Base-by-base conservation (phyloP, 257 asterid species). In the Asclepias syriaca region DNA sequence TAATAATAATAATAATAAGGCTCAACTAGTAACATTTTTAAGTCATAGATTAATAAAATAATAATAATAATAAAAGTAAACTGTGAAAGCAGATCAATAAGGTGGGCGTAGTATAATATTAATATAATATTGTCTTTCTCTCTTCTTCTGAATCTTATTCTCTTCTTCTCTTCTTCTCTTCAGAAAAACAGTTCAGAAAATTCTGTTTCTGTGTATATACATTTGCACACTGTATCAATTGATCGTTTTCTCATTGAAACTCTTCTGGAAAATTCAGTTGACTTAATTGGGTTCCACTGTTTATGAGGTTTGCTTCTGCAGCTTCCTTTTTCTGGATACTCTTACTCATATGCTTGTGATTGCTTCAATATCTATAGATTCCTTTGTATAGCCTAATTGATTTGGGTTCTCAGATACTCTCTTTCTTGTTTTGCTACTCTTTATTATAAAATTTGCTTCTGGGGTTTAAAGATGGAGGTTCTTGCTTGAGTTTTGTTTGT, bases 301-400 rank as follows among this genome's bases (percentile, higher is more conserved):
- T 63, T 6, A 32, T 64, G 27, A 64, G 50, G 68, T 64, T 64
- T 63, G 48, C 68, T 37, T 37, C 68, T 63, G 68, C 68, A 37
- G 29, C 68, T 11, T 13, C 68, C 19, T 18, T 64, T 15, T 16
- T 0, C 32, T 16, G 27, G 50, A 2, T 37, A 19, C 12, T 64
- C 16, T 64, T 37, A 29, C 8, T 63, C 15, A 2, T 63, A 32
- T 37, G 10, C 50, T 64, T 64, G 14, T 64, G 29, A 34, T 64
- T 34, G 49, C 27, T 6, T 64, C 14, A 34, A 18, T 37, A 24
- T 16, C 3, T 34, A 34, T 34, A 34, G 4, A 43, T 43, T 43
- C 48, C 48, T 37, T 37, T 64, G 39, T 21, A 19, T 64, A 22
- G 8, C 16, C 16, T 37, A 64, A 63, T 63, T 19, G 48, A 37